Percentiles rank a stretch among this genome's conserved stretches.
Conservation (phyloP, 1,139 yeast genomes). For the Geotrichum europaeum region DNA sequence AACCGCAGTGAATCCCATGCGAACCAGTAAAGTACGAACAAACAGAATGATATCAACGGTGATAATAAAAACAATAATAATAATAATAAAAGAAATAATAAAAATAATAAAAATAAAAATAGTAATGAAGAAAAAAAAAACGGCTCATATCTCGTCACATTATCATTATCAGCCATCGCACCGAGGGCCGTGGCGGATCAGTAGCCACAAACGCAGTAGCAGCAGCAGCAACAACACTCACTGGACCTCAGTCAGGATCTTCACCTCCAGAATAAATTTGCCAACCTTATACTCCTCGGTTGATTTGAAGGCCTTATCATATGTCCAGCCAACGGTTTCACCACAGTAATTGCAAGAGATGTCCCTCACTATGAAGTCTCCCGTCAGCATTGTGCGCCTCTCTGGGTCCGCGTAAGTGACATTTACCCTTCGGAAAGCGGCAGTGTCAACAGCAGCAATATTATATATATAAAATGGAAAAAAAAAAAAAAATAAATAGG, state of each 20-base stretch:
- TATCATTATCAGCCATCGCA: background rate
- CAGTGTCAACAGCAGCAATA: background rate
- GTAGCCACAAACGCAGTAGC: background rate
- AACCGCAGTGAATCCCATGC: too few relatives aligned
- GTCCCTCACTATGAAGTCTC: constrained; percentile 57
- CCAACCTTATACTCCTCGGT: constrained; percentile 71
- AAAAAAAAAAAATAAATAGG: background rate
- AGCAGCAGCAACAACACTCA: background rate
- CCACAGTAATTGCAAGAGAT: constrained; percentile 64
- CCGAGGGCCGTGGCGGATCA: background rate
- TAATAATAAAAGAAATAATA: too few relatives aligned
- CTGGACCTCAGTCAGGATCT: constrained; percentile 19
- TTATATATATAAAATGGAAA: background rate
- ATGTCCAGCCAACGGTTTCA: constrained; percentile 68
- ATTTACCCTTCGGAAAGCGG: constrained; percentile 32
- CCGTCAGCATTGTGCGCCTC: constrained; percentile 58
- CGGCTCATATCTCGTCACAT: background rate
- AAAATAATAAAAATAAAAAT: too few relatives aligned
- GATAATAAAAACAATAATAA: too few relatives aligned
- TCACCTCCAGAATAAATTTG: constrained; percentile 63
- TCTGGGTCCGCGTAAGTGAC: constrained; percentile 32
- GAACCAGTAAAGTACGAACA: too few relatives aligned
- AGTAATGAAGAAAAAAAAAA: background rate
- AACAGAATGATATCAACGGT: too few relatives aligned
- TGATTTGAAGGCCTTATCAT: constrained; percentile 51